Evolutionary conservation across 768 basidiomycete genomes (phyloP).

Genomic region (Boletales sp.): DNA sequence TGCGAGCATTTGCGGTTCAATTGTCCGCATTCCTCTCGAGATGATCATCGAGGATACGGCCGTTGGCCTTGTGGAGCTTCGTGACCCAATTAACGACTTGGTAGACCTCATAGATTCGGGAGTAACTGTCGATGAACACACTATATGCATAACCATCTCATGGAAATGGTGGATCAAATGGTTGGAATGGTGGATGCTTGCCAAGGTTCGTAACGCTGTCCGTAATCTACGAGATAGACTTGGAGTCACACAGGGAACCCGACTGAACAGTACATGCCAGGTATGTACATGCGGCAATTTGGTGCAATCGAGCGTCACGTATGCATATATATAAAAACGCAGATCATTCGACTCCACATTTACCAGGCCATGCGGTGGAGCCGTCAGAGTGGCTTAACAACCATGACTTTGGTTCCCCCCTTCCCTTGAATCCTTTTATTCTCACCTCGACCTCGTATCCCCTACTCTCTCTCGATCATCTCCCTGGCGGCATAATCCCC

Average conservation of each 20-base stretch:
- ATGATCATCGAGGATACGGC: conserved; percentile 35
- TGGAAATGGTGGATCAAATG: conserved; percentile 32
- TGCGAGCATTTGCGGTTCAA: conserved; percentile 22
- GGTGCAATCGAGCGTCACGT: neutral
- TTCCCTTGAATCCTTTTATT: conserved; percentile 7
- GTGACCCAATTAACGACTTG: conserved; percentile 38
- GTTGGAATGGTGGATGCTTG: conserved; percentile 33
- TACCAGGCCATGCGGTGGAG: neutral
- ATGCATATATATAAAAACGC: neutral
- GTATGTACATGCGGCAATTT: conserved; percentile 19
- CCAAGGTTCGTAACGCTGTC: conserved; percentile 17
- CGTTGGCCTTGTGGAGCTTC: conserved; percentile 42
- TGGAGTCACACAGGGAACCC: neutral
- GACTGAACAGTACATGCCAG: conserved; percentile 10
- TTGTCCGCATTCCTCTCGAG: conserved; percentile 32
- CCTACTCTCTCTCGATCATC: conserved; percentile 22
- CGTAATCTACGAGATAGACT: neutral
- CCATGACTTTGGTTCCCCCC: neutral
- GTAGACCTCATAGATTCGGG: conserved; percentile 34
- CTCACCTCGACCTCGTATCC: conserved; percentile 3
- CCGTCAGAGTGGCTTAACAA: neutral
- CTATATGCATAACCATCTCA: conserved; percentile 32
- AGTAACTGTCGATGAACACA: conserved; percentile 36
- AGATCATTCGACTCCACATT: neutral
- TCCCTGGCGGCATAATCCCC: conserved; percentile 10